Conservation (phyloP, 306 rosid genomes). For the Quercus glauca region DNA sequence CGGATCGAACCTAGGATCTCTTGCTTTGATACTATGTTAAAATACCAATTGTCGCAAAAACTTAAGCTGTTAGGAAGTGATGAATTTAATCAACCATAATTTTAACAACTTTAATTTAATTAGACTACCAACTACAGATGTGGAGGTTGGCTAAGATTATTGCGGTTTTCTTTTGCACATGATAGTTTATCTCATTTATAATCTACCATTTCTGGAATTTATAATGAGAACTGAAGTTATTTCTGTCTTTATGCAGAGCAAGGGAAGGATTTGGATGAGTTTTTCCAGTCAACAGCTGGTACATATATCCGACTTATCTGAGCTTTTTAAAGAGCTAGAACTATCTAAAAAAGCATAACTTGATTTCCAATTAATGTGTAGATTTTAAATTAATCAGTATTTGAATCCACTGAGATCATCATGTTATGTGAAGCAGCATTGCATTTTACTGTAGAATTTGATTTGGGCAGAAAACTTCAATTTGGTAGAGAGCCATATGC, state of each 20-base stretch:
- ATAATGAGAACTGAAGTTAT: constrained; percentile 9
- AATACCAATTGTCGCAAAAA: no score
- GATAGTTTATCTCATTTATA: background rate
- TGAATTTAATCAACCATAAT: no score
- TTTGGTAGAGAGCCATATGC: background rate
- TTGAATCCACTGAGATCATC: background rate
- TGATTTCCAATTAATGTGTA: background rate
- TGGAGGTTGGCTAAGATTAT: constrained; percentile 8
- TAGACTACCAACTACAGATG: no score
- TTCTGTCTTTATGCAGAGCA: constrained; percentile 51
- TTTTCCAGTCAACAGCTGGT: constrained; percentile 90
- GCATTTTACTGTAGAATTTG: background rate
- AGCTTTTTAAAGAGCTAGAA: background rate
- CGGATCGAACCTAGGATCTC: no score
- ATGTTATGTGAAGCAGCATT: background rate
- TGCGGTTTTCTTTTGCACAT: background rate
- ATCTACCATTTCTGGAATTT: constrained; percentile 11
- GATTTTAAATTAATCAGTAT: background rate
- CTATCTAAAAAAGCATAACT: background rate
- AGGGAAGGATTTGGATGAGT: constrained; percentile 77
- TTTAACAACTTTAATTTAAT: no score
- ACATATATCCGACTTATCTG: constrained; percentile 14
- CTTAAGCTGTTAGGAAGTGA: no score
- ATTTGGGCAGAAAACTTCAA: background rate
- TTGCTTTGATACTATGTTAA: no score